phyloP scores from a whole-genome alignment of 495 filamentous ascomycete genomes.

The Xylaria castorea region DNA sequence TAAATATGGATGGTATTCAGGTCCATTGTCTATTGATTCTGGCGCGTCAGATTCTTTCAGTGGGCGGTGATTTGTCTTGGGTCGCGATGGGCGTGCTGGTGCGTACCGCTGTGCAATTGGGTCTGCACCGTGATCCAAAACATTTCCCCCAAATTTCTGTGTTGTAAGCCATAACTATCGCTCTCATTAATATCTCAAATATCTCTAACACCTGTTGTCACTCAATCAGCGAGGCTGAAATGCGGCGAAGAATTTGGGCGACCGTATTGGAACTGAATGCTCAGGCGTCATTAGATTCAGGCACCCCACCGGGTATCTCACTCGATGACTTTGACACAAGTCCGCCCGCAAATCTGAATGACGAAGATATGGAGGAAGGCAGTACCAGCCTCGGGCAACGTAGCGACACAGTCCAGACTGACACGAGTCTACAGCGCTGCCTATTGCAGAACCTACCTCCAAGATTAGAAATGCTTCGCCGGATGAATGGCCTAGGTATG shows the following conservation, averaged over 20 bases:
- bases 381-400: not conserved
- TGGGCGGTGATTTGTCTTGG: slow-evolving; percentile 53
- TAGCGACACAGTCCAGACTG: not conserved
- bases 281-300: slow-evolving; percentile 59
- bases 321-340: slow-evolving; percentile 54
- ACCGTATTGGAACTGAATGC: slow-evolving; percentile 50
- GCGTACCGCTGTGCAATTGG: slow-evolving; percentile 35
- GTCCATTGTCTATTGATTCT: slow-evolving; percentile 56
- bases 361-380: slow-evolving; percentile 35
- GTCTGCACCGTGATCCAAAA: slow-evolving; percentile 37
- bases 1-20: slow-evolving; percentile 54
- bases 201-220: not conserved
- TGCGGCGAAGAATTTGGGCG: slow-evolving; percentile 68
- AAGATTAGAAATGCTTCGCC: slow-evolving; percentile 12
- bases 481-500: slow-evolving; percentile 5
- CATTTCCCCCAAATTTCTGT: slow-evolving; percentile 41
- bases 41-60: slow-evolving; percentile 52
- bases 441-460: not conserved
- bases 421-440: slow-evolving; percentile 20
- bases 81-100: slow-evolving; percentile 28
- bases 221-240: slow-evolving; percentile 47
- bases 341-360: slow-evolving; percentile 55
- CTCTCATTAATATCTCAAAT: not conserved
- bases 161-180: slow-evolving; percentile 21
- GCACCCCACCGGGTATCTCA: slow-evolving; percentile 59